These are phyloP conservation scores for Artomyces pyxidatus DNA, from an alignment of 768 basidiomycete species.

Conservation along the genomic window DNA sequence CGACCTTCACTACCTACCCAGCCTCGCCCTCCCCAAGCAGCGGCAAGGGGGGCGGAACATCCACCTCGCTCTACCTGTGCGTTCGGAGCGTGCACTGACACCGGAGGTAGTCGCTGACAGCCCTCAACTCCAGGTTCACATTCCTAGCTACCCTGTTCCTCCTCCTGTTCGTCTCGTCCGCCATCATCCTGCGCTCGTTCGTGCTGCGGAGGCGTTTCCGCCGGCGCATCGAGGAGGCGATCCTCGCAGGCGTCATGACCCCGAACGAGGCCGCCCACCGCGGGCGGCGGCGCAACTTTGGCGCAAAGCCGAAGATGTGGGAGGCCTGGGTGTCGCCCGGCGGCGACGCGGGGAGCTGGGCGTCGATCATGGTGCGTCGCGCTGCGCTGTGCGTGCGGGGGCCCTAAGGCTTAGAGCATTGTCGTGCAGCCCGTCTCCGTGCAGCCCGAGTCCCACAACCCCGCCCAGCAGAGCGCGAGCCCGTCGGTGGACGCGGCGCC, in stretches of 20 bases:
- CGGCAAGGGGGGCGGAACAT: constrained; percentile 4
- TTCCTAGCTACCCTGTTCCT: constrained; percentile 67
- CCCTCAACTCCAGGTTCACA: constrained; percentile 41
- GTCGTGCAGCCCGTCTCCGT: constrained; percentile 14
- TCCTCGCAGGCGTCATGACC: constrained; percentile 41
- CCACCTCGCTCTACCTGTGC: constrained; percentile 19
- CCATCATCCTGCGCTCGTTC: constrained; percentile 57
- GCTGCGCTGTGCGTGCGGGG: neutral
- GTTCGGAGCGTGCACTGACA: no score
- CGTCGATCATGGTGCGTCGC: constrained; percentile 37
- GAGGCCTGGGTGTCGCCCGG: constrained; percentile 33
- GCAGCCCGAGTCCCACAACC: neutral
- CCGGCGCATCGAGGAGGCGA: constrained; percentile 42
- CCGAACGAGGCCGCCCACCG: constrained; percentile 24
- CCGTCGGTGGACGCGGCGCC: neutral
- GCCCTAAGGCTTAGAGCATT: no score
- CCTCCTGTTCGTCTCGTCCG: constrained; percentile 54
- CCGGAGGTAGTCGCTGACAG: no score
- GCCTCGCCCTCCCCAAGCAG: neutral
- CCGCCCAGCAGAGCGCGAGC: neutral
- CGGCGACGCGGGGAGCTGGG: constrained; percentile 33
- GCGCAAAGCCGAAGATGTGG: constrained; percentile 42
- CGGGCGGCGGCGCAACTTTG: constrained; percentile 32
- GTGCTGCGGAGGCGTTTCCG: constrained; percentile 52
- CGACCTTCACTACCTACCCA: neutral